Evolutionary conservation across 2,329 filamentous ascomycete genomes (phyloP).

Genomic region (Pseudocercospora pini-densiflorae): DNA sequence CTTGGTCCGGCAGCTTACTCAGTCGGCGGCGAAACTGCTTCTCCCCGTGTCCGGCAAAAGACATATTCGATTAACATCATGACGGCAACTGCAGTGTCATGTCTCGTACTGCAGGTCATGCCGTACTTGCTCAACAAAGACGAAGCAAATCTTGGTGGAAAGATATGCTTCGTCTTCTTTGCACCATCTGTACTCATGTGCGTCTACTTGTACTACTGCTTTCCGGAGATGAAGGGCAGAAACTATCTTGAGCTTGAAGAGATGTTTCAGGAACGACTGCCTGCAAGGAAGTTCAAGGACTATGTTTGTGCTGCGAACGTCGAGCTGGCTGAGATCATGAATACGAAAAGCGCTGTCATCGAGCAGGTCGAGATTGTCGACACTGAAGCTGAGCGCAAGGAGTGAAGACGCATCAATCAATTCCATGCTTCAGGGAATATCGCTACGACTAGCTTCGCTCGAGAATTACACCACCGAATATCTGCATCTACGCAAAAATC

Average conservation of each 20-base stretch:
- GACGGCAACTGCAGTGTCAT: background rate
- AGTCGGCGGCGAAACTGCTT: background rate
- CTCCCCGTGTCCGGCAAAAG: background rate
- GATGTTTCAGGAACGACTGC: background rate
- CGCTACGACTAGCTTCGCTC: background rate
- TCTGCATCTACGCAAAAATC: slow-evolving; percentile 16
- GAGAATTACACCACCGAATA: background rate
- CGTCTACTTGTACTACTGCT: background rate
- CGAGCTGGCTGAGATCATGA: background rate
- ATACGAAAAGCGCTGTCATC: background rate
- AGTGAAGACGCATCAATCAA: background rate
- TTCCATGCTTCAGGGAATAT: background rate
- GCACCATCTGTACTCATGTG: background rate
- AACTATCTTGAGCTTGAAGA: background rate
- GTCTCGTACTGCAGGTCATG: background rate
- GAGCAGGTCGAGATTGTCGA: background rate
- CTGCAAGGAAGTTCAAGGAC: background rate
- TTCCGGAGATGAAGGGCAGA: background rate
- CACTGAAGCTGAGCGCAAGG: background rate
- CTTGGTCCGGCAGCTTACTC: background rate
- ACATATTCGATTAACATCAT: background rate
- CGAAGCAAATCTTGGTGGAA: background rate
- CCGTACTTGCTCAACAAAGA: background rate
- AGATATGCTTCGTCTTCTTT: background rate
- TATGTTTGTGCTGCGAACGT: background rate